A percentile compares a stretch with the other conserved stretches of the same genome.
These are phyloP conservation scores for Eimeria necatrix DNA, from an alignment of 169 alveolate species.

Conservation along the genomic window DNA sequence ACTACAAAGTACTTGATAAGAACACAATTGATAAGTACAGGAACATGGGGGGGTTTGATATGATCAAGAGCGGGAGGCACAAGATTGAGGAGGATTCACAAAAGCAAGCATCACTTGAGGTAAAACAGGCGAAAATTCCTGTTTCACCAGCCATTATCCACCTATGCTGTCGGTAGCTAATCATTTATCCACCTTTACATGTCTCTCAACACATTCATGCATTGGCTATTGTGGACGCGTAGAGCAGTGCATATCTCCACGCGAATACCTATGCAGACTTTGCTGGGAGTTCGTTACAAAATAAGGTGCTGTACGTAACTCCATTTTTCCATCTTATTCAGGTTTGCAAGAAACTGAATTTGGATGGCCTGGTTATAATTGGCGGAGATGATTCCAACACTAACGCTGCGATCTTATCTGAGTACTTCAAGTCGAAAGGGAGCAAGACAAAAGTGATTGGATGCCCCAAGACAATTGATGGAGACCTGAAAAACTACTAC, in stretches of 20 bases:
- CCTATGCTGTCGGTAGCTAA: not conserved
- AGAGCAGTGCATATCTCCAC: no score
- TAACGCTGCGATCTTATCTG: conserved; percentile 98
- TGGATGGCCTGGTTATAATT: conserved; percentile 98
- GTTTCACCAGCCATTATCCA: not conserved
- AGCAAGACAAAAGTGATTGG: conserved; percentile 94
- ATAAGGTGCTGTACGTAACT: no score
- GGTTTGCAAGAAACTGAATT: conserved; percentile 92
- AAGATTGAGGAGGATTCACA: conserved; percentile 96
- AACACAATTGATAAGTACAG: conserved; percentile 96
- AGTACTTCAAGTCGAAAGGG: conserved; percentile 92
- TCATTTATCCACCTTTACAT: not conserved
- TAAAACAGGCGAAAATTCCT: conserved; percentile 34
- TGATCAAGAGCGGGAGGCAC: conserved; percentile 99
- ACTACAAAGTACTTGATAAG: conserved; percentile 94
- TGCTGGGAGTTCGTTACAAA: no score
- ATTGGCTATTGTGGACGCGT: no score
- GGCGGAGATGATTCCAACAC: conserved; percentile 99
- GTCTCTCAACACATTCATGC: not conserved
- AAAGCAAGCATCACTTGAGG: conserved; percentile 91
- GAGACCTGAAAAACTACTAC: conserved; percentile 97
- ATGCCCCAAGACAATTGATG: conserved; percentile 99
- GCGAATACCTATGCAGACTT: no score
- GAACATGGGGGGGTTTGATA: conserved; percentile 99
- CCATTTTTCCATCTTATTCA: not conserved